Evolutionary conservation across 352 stramenopile genomes (phyloP).

Genomic region (Globisporangium uncinulatum): DNA sequence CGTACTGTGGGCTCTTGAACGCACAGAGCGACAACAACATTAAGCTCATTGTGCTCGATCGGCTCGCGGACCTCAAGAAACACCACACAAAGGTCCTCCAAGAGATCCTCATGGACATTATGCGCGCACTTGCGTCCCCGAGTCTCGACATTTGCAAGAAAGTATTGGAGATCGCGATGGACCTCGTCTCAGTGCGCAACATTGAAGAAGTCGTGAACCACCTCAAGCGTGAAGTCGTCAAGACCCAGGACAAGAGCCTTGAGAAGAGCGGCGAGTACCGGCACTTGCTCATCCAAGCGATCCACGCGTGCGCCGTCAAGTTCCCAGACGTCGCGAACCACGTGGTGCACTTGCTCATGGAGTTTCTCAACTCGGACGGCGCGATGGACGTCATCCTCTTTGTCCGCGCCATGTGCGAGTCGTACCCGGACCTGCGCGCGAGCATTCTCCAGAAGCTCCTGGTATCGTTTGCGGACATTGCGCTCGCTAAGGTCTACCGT

Average conservation of each 20-base stretch:
- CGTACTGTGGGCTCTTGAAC: conserved; percentile 97
- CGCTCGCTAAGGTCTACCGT: conserved; percentile 93
- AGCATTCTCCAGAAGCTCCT: conserved; percentile 95
- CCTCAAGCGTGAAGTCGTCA: conserved; percentile 89
- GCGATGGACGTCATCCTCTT: conserved; percentile 99
- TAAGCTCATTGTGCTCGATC: conserved; percentile 99
- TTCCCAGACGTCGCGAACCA: conserved; percentile 97
- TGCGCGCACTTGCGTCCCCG: conserved; percentile 94
- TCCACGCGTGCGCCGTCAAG: conserved; percentile 97
- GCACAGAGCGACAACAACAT: conserved; percentile 99
- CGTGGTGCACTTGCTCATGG: conserved; percentile 99
- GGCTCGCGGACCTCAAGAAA: conserved; percentile 96
- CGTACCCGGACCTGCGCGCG: conserved; percentile 91
- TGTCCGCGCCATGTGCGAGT: conserved; percentile 97
- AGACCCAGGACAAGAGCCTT: conserved; percentile 85
- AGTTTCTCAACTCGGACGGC: conserved; percentile 96
- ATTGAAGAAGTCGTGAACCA: conserved; percentile 96
- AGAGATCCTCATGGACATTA: conserved; percentile 99
- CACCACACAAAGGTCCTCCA: conserved; percentile 96
- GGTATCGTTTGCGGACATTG: conserved; percentile 92
- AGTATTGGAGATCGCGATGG: conserved; percentile 97
- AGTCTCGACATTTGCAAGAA: conserved; percentile 99
- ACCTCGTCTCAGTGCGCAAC: conserved; percentile 96
- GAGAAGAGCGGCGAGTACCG: conserved; percentile 97
- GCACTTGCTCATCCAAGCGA: conserved; percentile 96